Base-by-base conservation (phyloP, 2,329 filamentous ascomycete genomes). In the Neospermospora avenae region DNA sequence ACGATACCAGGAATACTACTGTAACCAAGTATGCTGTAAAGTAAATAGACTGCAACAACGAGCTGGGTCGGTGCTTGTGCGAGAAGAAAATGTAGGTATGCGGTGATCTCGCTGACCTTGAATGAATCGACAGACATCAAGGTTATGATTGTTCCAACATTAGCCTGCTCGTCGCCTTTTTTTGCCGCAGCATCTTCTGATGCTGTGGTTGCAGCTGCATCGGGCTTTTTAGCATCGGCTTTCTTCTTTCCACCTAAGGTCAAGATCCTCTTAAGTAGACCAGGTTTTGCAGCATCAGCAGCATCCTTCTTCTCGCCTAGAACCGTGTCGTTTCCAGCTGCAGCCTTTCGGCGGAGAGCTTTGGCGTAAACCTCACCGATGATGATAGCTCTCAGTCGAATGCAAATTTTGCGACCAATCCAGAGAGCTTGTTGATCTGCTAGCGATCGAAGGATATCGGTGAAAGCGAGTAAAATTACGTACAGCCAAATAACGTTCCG, bases 61-160 rank as follows among this genome's bases (percentile, higher is more conserved):
- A 99, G 83, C 75, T 98, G 93, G 0, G 95, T 90, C 0, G 95
- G 95, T 1, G 93, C 93, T 63, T 89, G 87, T 0, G 93, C 93
- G 80, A 93, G 89, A n/a, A 99, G 80, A 75, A 96, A 99, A 75
- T 99, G 95, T 34, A 99, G 79, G 73, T 99, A 99, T 0, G 93
- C 90, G 39, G 91, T 95, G 61, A 96, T 88, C 73, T 99, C 95
- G 63, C 91, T 90, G 58, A 99, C 91, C 77, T 99, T 99, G 84
- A 98, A 98, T 51, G 93, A 97, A 78, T 99, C 96, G 42, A 99
- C 96, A 11, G 95, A 96, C 95, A 99, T 99, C 66, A 99, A 80
- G 74, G 98, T 99, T 78, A 99, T 99, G 70, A 99, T 97, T n/a
- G 95, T 96, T 64, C 96, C 95, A 54, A 96, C 82, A 63, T 95